phyloP scores from a whole-genome alignment of 2,329 filamentous ascomycete species.

The Coniella vitis region DNA sequence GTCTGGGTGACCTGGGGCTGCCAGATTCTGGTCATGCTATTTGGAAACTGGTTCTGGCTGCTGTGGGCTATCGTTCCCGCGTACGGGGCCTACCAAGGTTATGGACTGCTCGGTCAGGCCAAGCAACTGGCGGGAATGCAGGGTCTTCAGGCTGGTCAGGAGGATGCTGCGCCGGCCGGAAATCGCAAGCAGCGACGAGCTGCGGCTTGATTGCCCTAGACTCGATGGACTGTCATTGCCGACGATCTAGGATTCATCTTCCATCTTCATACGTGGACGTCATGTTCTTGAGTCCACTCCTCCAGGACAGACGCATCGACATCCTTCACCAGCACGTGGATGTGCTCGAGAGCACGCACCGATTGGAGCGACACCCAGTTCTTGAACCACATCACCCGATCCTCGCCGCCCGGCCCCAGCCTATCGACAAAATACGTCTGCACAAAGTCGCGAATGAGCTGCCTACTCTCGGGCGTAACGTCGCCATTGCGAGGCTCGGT shows the following conservation, averaged over 20 bases:
- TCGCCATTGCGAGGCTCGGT: constrained; percentile 66
- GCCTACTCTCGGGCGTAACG: constrained; percentile 60
- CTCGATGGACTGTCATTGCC: not conserved
- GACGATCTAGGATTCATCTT: not conserved
- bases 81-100: constrained; percentile 49
- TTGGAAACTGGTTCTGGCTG: constrained; percentile 71
- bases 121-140: constrained; percentile 46
- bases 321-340: constrained; percentile 66
- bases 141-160: constrained; percentile 27
- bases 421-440: constrained; percentile 58
- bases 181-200: constrained; percentile 51
- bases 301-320: constrained; percentile 44
- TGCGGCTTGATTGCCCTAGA: constrained; percentile 29
- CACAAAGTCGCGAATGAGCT: constrained; percentile 63
- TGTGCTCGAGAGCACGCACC: constrained; percentile 79
- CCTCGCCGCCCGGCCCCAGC: constrained; percentile 42
- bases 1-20: constrained; percentile 90
- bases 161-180: constrained; percentile 30
- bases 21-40: constrained; percentile 61
- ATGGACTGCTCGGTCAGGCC: constrained; percentile 46
- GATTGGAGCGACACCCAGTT: constrained; percentile 89
- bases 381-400: constrained; percentile 76
- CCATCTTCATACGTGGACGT: constrained; percentile 26
- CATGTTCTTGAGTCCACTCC: constrained; percentile 45
- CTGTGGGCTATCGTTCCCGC: constrained; percentile 49